Evolutionary conservation across 1,284 basidiomycete species (phyloP), one percentile per base, ranked within the genome.

Genomic region (Trichosporon sp.): DNA sequence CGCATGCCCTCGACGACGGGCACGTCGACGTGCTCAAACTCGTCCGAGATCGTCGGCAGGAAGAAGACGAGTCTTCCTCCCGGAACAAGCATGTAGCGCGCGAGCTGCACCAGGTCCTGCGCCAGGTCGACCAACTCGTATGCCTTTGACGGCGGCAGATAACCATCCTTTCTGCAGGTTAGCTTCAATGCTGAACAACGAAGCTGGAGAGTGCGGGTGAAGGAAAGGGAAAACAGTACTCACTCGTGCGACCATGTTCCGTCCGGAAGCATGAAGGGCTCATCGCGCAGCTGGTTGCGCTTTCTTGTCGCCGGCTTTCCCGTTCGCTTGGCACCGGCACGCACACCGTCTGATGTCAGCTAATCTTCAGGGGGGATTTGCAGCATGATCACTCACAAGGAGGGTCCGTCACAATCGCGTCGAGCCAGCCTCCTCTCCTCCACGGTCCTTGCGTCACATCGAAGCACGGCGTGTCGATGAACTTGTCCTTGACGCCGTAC

Each of bases 361-460:
- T 51, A 31, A 37, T 16, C 19, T 21, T 19, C 51, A 21, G 19
- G 51, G 21, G 0, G n/a, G n/a, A 16, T 1, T 12, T 16, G 19
- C 51, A 37, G 35, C 35, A 7, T 5, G 5, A 10, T 37, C 10
- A 81, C 91, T 81, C 82, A 93, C 93, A 96, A 14, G 94, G 94
- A 66, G 94, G 94, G 83, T 97, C 95, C 0, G 94, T 96, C 59
- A 97, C 86, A 74, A 99, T 96, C 0, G 96, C 94, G 78, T 99
- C 97, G 74, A 99, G 92, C 12, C 98, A 84, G 2, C 89, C 91
- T 1, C 94, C 95, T 73, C 90, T 89, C 75, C 97, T 87, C 90
- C 92, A 94, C 0, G 96, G 94, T 79, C 94, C 90, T 69, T 88
- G 87, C 0, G 95, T 98, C 37, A 98, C 86, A 79, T 99, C 96